Percentiles rank a stretch among this genome's conserved stretches.
Evolutionary conservation across 2,329 filamentous ascomycete genomes (phyloP).

Genomic region (Boeremia lycopersici): DNA sequence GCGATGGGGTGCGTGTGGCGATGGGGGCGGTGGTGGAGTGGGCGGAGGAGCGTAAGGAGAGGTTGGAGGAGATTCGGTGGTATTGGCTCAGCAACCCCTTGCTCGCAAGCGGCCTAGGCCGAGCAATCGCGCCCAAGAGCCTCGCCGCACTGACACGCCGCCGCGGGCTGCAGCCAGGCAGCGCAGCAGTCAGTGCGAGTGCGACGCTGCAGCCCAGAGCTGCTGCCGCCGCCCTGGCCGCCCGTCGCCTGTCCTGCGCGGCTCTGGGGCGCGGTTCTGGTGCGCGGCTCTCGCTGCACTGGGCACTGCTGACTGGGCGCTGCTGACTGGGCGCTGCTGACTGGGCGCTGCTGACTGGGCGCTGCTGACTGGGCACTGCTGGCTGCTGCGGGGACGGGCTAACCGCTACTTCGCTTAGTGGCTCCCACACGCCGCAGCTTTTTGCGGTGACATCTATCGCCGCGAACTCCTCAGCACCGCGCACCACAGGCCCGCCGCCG

Average conservation of each 20-base stretch:
- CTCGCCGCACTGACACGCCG: neutral
- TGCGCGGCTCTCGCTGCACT: neutral
- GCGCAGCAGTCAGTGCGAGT: neutral
- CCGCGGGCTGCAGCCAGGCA: neutral
- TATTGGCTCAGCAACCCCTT: constrained; percentile 13
- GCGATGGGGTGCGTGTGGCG: constrained; percentile 33
- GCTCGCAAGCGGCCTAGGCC: constrained; percentile 12
- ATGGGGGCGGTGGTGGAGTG: constrained; percentile 29
- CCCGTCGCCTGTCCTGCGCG: too few relatives aligned
- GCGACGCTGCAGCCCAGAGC: too few relatives aligned
- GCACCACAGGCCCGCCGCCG: constrained; percentile 15
- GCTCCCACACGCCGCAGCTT: constrained; percentile 15
- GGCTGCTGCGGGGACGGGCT: constrained; percentile 7
- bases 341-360: neutral
- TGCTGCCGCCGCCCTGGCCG: too few relatives aligned
- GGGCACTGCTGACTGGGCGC: neutral
- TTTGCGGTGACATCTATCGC: constrained; percentile 22
- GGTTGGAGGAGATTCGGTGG: constrained; percentile 26
- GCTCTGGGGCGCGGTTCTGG: too few relatives aligned
- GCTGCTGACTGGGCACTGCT: neutral
- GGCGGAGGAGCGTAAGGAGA: constrained; percentile 24
- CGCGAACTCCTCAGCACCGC: constrained; percentile 23
- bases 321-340: neutral
- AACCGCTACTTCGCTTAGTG: constrained; percentile 3
- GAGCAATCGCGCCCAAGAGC: neutral